Conservation (phyloP, 768 basidiomycete genomes). For the Suillus occidentalis region DNA sequence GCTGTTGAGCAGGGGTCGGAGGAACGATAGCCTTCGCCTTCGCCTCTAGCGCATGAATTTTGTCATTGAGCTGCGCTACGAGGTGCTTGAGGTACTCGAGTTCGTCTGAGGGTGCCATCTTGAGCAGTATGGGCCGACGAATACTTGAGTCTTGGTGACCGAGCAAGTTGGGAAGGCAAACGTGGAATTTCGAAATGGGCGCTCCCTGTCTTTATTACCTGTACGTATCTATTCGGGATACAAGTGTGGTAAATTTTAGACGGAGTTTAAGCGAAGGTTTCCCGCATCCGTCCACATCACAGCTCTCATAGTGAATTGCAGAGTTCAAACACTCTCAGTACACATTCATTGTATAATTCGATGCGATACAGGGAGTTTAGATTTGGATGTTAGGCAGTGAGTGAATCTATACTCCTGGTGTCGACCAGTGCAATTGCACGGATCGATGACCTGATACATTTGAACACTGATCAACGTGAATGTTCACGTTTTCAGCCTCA, state of each 20-base stretch:
- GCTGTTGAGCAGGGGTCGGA: conserved; percentile 68
- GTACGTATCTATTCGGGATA: not conserved
- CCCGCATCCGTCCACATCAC: too few species aligned
- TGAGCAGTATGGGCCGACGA: not conserved
- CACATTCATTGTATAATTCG: too few species aligned
- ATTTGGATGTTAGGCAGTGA: too few species aligned
- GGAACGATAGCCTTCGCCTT: conserved; percentile 52
- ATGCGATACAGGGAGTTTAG: too few species aligned
- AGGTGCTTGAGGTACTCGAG: conserved; percentile 94
- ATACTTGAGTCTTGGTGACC: not conserved
- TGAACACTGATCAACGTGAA: too few species aligned
- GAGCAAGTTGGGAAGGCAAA: not conserved
- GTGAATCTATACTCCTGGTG: too few species aligned
- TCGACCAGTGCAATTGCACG: too few species aligned
- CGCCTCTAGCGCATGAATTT: conserved; percentile 79
- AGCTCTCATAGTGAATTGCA: not conserved
- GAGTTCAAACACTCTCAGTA: not conserved
- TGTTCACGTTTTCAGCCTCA: not conserved
- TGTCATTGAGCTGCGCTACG: conserved; percentile 85
- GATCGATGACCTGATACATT: too few species aligned
- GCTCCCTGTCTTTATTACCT: not conserved
- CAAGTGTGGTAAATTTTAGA: not conserved
- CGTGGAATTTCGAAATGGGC: conserved; percentile 2
- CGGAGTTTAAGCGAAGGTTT: not conserved
- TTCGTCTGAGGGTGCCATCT: conserved; percentile 71